phyloP scores from a whole-genome alignment of 345 rosid species.

The Hypericum perforatum region DNA sequence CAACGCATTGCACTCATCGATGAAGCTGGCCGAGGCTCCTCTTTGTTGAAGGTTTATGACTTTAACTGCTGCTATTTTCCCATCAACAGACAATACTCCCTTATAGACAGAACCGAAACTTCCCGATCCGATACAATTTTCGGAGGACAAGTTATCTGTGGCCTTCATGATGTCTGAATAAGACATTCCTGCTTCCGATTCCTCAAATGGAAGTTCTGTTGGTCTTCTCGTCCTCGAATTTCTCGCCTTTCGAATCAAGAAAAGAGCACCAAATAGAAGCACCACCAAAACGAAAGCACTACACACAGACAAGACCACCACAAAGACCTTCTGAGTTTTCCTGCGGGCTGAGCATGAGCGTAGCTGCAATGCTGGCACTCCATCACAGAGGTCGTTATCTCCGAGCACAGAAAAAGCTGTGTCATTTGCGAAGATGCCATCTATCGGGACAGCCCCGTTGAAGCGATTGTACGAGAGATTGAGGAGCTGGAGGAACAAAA shows the following conservation, averaged over 20 bases:
- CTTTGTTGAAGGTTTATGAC: conserved; percentile 21
- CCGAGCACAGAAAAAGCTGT: conserved; percentile 9
- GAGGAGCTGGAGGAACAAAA: conserved; percentile 1
- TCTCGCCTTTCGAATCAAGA: background rate
- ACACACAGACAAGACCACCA: background rate
- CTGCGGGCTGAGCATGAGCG: conserved; percentile 4
- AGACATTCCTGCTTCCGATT: conserved; percentile 7
- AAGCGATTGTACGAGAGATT: conserved; percentile 19
- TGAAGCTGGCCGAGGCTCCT: conserved; percentile 20
- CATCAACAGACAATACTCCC: conserved; percentile 7
- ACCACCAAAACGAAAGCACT: background rate
- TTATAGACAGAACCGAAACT: conserved; percentile 23
- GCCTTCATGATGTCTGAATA: conserved; percentile 9
- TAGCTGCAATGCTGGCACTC: background rate
- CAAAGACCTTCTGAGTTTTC: background rate
- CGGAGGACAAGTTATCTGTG: conserved; percentile 13
- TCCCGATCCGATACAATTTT: conserved; percentile 21
- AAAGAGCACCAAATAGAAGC: background rate
- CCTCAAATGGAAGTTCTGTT: background rate
- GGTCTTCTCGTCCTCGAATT: background rate
- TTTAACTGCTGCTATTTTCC: conserved; percentile 10
- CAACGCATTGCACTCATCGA: conserved; percentile 19
- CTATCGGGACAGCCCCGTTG: conserved; percentile 10
- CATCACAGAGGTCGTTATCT: conserved; percentile 16
- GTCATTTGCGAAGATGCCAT: conserved; percentile 17